Percentiles rank a stretch among this genome's conserved stretches.
Evolutionary conservation across 345 rosid species (phyloP).

Genomic region (Aquilaria sinensis): DNA sequence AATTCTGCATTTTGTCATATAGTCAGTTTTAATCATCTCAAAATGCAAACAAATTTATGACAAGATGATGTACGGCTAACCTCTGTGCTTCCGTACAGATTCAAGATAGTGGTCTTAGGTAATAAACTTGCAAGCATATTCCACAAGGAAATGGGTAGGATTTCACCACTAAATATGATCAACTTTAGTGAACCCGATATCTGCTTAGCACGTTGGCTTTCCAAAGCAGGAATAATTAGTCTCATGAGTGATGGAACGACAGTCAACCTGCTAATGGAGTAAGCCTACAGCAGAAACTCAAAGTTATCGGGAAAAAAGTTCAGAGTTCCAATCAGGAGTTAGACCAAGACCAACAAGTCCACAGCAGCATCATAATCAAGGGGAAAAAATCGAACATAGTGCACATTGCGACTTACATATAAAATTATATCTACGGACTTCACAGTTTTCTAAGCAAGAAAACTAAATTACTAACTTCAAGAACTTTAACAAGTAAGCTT

Average conservation of each 20-base stretch:
- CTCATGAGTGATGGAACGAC: constrained; percentile 86
- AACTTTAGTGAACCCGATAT: constrained; percentile 56
- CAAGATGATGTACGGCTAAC: constrained; percentile 18
- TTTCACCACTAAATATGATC: constrained; percentile 86
- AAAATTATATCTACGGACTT: too few species aligned
- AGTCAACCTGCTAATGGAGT: constrained; percentile 61
- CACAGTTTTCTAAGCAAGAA: too few species aligned
- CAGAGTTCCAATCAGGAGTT: too few species aligned
- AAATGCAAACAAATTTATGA: too few species aligned
- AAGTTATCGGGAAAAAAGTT: neutral
- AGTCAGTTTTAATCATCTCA: neutral
- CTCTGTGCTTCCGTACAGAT: constrained; percentile 97
- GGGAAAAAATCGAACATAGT: too few species aligned
- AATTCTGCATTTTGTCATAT: neutral
- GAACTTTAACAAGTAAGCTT: too few species aligned
- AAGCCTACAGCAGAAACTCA: constrained; percentile 44
- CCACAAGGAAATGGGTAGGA: constrained; percentile 74
- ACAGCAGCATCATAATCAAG: too few species aligned
- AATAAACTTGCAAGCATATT: constrained; percentile 51
- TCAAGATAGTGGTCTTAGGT: constrained; percentile 63
- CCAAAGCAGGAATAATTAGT: constrained; percentile 63
- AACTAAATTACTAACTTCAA: too few species aligned
- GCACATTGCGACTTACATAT: too few species aligned
- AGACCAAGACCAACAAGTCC: too few species aligned
- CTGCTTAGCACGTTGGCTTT: constrained; percentile 26